Base-by-base conservation (phyloP, 148 eudicot species). In the Mesembryanthemum crystallinum region DNA sequence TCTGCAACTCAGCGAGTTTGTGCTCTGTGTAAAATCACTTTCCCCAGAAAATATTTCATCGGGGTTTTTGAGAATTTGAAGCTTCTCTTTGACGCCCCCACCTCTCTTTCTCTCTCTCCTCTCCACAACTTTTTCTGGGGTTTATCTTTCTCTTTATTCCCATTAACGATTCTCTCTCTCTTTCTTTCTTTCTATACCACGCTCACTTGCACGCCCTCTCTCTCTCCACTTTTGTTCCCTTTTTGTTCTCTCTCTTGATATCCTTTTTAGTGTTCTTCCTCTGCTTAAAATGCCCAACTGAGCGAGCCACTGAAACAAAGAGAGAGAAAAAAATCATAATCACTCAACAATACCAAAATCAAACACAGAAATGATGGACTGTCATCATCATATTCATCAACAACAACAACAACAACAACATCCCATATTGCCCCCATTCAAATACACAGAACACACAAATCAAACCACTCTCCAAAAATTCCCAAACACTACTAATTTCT, bases 361-460 rank as follows among this genome's bases (percentile, higher is more conserved):
- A n/a, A n/a, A n/a, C n/a, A n/a, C 8, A n/a, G 28, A 66, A 64
- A 73, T 72, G 58, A 66, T 73, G 73, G 77, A 79, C 21, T 23
- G 39, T 65, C 52, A 59, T n/a, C 60, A 57, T 52, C 58, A 52
- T 52, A 7, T 7, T 52, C n/a, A 52, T 52, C 24, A 54, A 0
- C 58, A 54, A n/a, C n/a, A n/a, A n/a, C n/a, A n/a, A n/a, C n/a
- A n/a, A n/a, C n/a, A n/a, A n/a, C n/a, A n/a, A n/a, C 58, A 54
- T 1, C 17, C 0, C 27, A 17, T 51, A 8, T 15, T 20, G 2
- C 72, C 86, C 64, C 72, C 80, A 30, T 78, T 90, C 27, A 89
- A 89, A 29, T 82, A 76, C 80, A 80, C 79, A 25, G 86, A 89
- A 11, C 94, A 91, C 82, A 58, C 68, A 25, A 82, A 64, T 30